phyloP scores from a whole-genome alignment of 192 early-diverging fungal genomes.

The Kappamyces sp. region DNA sequence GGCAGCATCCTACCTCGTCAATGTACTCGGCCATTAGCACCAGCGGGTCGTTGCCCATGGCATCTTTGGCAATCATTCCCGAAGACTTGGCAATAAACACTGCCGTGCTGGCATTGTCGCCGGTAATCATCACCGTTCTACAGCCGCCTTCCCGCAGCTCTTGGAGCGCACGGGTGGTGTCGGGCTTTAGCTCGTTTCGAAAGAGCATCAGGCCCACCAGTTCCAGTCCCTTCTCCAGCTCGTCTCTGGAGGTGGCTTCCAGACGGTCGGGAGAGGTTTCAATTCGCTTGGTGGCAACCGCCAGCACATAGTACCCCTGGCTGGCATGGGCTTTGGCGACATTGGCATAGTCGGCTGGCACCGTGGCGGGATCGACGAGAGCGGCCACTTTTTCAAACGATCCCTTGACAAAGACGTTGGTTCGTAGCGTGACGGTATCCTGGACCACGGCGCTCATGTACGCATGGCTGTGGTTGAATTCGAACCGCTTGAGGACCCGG shows the following conservation, averaged over 20 bases:
- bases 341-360: conserved; percentile 55
- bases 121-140: conserved; percentile 78
- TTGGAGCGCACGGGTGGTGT: conserved; percentile 61
- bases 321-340: conserved; percentile 54
- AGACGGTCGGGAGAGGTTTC: conserved; percentile 33
- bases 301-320: conserved; percentile 78
- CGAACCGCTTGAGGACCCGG: conserved; percentile 52
- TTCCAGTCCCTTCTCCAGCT: conserved; percentile 50
- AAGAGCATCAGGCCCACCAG: conserved; percentile 66
- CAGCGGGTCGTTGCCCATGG: conserved; percentile 49
- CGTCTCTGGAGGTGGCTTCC: conserved; percentile 43
- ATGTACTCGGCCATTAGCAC: conserved; percentile 25
- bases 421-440: conserved; percentile 40
- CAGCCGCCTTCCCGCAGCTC: conserved; percentile 61
- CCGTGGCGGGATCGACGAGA: conserved; percentile 31
- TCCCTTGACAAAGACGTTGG: conserved; percentile 70
- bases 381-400: conserved; percentile 69
- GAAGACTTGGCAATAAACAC: conserved; percentile 64
- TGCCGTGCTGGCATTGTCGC: conserved; percentile 71
- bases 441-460: conserved; percentile 67
- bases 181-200: conserved; percentile 68
- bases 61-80: conserved; percentile 53
- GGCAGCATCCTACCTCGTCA: conserved; percentile 1
- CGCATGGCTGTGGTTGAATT: conserved; percentile 69
- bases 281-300: conserved; percentile 61